These are phyloP conservation scores for Sanghuangporus baumii DNA, from an alignment of 1,284 basidiomycete species.

Conservation along the genomic window DNA sequence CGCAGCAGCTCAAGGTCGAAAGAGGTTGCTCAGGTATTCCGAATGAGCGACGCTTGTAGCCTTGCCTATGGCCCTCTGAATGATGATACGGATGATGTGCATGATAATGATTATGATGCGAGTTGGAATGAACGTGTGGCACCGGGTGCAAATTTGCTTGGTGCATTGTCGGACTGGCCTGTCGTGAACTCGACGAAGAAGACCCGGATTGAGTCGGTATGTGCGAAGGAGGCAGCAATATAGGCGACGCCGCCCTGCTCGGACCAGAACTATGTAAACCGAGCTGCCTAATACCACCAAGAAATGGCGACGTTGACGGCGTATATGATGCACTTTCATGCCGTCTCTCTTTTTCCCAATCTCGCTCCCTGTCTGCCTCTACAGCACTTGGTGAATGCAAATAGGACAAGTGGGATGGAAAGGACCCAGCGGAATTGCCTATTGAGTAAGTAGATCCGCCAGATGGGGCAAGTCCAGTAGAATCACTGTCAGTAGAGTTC, in stretches of 20 bases:
- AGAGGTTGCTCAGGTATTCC: slow-evolving; percentile 29
- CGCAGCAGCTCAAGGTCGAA: neutral
- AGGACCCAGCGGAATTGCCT: slow-evolving; percentile 26
- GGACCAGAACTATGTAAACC: slow-evolving; percentile 64
- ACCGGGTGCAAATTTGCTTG: slow-evolving; percentile 27
- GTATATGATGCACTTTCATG: slow-evolving; percentile 23
- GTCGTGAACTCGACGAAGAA: slow-evolving; percentile 20
- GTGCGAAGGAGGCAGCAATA: slow-evolving; percentile 50
- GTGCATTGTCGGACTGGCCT: slow-evolving; percentile 27
- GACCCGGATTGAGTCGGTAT: slow-evolving; percentile 16
- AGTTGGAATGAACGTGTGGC: slow-evolving; percentile 23
- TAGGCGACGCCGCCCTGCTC: slow-evolving; percentile 62
- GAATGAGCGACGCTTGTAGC: slow-evolving; percentile 29
- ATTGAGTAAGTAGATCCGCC: slow-evolving; percentile 28
- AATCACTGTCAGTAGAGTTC: slow-evolving; percentile 63
- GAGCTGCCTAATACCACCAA: slow-evolving; percentile 73
- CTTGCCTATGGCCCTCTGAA: slow-evolving; percentile 16
- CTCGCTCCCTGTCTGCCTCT: neutral
- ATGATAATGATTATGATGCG: slow-evolving; percentile 20
- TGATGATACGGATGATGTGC: slow-evolving; percentile 35
- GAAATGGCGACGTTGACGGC: slow-evolving; percentile 69
- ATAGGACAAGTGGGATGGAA: slow-evolving; percentile 1
- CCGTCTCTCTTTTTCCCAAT: neutral
- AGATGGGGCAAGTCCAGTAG: slow-evolving; percentile 25
- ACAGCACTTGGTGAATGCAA: slow-evolving; percentile 4